phyloP scores from a whole-genome alignment of 768 basidiomycete genomes.

The Naematelia encephala region DNA sequence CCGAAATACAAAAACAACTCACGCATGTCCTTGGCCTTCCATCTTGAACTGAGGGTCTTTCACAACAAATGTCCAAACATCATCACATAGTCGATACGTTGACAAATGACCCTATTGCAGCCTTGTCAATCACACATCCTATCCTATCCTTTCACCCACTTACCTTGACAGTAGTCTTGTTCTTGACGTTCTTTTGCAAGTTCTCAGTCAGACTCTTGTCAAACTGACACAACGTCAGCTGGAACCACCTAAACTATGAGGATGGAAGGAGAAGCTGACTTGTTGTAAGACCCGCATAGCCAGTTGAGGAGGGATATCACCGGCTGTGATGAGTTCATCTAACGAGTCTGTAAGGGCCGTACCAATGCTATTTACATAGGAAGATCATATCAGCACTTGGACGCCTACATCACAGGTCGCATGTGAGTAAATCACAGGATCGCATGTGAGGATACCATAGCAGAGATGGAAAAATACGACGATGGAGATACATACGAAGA shows the following conservation, averaged over 20 bases:
- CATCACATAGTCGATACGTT: constrained; percentile 58
- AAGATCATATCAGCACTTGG: not conserved
- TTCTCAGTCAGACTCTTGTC: constrained; percentile 93
- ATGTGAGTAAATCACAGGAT: not conserved
- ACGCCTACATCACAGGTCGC: not conserved
- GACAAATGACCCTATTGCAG: constrained; percentile 71
- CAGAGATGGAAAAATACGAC: too few relatives aligned
- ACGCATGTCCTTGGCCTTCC: constrained; percentile 56
- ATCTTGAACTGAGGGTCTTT: constrained; percentile 92
- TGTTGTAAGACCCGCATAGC: constrained; percentile 99
- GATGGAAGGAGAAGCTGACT: constrained; percentile 56
- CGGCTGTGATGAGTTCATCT: constrained; percentile 95
- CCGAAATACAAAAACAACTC: constrained; percentile 47
- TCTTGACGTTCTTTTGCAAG: constrained; percentile 89
- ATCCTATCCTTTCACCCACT: constrained; percentile 4
- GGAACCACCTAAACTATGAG: not conserved
- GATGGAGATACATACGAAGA: constrained; percentile 31
- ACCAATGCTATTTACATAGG: constrained; percentile 66
- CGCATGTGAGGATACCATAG: too few relatives aligned
- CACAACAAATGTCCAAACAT: constrained; percentile 97
- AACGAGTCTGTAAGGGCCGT: constrained; percentile 96
- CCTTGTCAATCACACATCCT: constrained; percentile 1
- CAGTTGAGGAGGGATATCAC: constrained; percentile 92
- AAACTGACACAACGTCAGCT: constrained; percentile 60
- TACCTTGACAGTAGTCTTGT: constrained; percentile 89